Evolutionary conservation across 495 filamentous ascomycete genomes (phyloP), one percentile per base, ranked within the genome.

Genomic region (Penicillium canariense): DNA sequence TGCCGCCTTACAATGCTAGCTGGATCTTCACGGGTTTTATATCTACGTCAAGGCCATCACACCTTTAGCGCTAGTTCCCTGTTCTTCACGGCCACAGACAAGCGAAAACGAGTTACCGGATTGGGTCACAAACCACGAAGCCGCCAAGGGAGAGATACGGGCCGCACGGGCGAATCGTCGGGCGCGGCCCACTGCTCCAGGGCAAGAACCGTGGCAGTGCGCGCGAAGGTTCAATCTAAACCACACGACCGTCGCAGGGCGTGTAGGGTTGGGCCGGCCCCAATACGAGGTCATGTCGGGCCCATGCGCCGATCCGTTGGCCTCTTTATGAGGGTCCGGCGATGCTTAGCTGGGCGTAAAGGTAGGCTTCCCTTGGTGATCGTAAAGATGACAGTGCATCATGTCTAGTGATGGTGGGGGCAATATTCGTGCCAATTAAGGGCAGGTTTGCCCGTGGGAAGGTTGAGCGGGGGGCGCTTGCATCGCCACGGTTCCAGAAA

Each of bases 71-170:
- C 7, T 51, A 18, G 2, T 3, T 11, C 14, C 17, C 36, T 10
- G 9, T 9, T 28, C 23, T 17, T 15, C 23, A 44, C 23, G 23
- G 12, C 34, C 22, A 39, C 20, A n/a, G 26, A 50, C 44, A 61
- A 61, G 59, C 59, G 54, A 61, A 58, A 54, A 61, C 59, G 59
- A 61, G 32, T 52, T 61, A 39, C 59, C 55, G 42, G 17, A 47
- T 61, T 32, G 54, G 59, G 54, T 54, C 50, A 38, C 38, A 27
- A 42, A 35, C 5, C 11, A 55, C 7, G 52, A 27, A 23, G 20
- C 25, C 26, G 39, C 39, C 14, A 36, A 34, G 48, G n/a, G 17
- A 49, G 23, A 20, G 3, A 38, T 22, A 44, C 25, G 40, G n/a
- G n/a, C 15, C 38, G 15, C 10, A 28, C n/a, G 31, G 20, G 30